Percentiles rank a stretch among this genome's conserved stretches.
Evolutionary conservation across 345 rosid genomes (phyloP).

Genomic region (Aquilaria yunnanensis): DNA sequence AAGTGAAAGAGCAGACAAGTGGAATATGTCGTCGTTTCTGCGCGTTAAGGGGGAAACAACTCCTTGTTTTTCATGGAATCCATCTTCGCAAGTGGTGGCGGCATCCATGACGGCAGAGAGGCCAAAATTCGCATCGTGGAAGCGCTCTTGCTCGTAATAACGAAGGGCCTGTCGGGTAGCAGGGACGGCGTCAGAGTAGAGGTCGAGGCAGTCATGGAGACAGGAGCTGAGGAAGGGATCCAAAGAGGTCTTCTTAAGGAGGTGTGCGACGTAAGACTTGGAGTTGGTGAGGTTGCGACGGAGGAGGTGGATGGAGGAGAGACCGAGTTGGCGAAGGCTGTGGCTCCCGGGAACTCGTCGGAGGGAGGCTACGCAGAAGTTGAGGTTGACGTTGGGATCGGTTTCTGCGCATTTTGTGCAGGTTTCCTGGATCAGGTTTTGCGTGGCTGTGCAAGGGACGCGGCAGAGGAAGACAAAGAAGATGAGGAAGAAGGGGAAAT

Average conservation of each 20-base stretch:
- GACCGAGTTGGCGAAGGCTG: conserved; percentile 37
- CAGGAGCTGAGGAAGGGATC: conserved; percentile 26
- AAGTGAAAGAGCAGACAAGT: conserved; percentile 44
- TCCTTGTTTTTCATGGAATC: conserved; percentile 37
- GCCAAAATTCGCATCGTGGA: conserved; percentile 34
- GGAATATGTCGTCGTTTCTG: conserved; percentile 32
- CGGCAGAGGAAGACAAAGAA: neutral
- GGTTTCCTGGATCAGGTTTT: conserved; percentile 28
- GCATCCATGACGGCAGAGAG: conserved; percentile 46
- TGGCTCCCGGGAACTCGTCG: conserved; percentile 23
- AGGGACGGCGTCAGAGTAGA: conserved; percentile 42
- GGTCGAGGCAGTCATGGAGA: conserved; percentile 42
- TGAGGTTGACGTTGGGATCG: conserved; percentile 33
- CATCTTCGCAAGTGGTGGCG: conserved; percentile 53
- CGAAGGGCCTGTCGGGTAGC: conserved; percentile 24
- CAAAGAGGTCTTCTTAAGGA: conserved; percentile 24
- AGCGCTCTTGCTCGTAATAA: conserved; percentile 31
- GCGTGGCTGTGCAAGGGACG: conserved; percentile 7
- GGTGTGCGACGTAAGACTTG: conserved; percentile 20
- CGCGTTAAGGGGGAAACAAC: conserved; percentile 32
- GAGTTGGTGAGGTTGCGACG: conserved; percentile 32
- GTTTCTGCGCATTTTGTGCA: conserved; percentile 37
- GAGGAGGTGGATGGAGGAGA: conserved; percentile 36
- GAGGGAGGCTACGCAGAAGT: conserved; percentile 41
- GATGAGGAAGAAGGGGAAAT: conserved; percentile 6